Evolutionary conservation across 2,329 filamentous ascomycete species (phyloP), one percentile per base, ranked within the genome.

Genomic region (Rhinocladiella mackenziei): DNA sequence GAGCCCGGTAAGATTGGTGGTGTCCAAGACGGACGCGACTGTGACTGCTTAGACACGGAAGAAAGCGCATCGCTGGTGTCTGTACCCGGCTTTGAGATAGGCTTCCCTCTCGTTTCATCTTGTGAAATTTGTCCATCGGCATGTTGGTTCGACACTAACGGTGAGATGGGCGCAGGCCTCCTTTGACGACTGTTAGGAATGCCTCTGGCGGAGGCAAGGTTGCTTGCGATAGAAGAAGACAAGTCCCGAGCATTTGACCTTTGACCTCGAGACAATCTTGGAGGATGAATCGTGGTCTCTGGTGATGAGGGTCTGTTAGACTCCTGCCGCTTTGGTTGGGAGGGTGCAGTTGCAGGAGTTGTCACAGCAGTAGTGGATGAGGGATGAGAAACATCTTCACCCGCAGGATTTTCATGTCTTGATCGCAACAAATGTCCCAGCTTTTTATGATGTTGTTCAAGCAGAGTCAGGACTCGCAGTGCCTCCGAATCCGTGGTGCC

Each of bases 361-460:
- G 31, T 13, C 11, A 25, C 32, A 20, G 20, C 14, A 4, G 26
- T 18, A 19, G 38, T 17, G n/a, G 42, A 14, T 5, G 36, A 19
- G 5, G 28, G 19, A 9, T 20, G 34, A 9, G 37, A 17, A 4
- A 20, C 20, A 15, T 40, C 37, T 32, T 41, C 36, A 7, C n/a
- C n/a, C 18, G 14, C 28, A 3, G 77, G 71, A 45, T 74, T 69
- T 40, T 76, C 75, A 62, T 73, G 68, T 26, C 86, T 83, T 31
- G 84, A 77, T 59, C 84, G 84, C 53, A 97, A 78, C 30, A 96
- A 79, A 53, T 84, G 80, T 11, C 89, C 88, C 9, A 97, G 81
- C 51, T 81, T 82, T 55, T 81, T 79, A 63, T 98, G 92, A 63
- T 98, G 88, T 52, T 86, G 77, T 65, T 96, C 88, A 45, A 98